Evolutionary conservation across 1,284 basidiomycete species (phyloP), one percentile per base, ranked within the genome.

Genomic region (Wolfiporia cocos): DNA sequence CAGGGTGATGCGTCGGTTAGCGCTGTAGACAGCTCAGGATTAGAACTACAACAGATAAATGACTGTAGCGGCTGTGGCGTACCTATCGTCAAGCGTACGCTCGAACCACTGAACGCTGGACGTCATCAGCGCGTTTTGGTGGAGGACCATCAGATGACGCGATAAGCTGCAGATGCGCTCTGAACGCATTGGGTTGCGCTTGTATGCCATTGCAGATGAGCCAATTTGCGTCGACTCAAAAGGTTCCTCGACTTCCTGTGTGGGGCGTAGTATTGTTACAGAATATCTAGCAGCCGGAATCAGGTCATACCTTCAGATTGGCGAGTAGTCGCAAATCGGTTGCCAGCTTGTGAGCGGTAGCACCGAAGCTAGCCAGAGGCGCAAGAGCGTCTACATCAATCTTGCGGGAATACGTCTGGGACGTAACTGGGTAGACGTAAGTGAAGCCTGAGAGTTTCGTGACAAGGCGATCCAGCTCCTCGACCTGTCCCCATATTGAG

Each of bases 141-240:
- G 92, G 49, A 93, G 74, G 39, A 85, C 81, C 92, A 96, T 91
- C 38, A 97, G 69, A 67, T 96, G 93, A 43, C 96, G 74, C 17
- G 95, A 77, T 34, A 99, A 78, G 55, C 89, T 93, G 73, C 96
- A 99, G 39, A 97, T 88, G 36, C 96, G 87, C 68, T 99, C 96
- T 48, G 82, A 94, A 43, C 96, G 90, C 96, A 99, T 99, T 1
- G 96, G 96, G 68, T 99, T 99, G 48, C 96, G 81, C 72, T 99
- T 99, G 81, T 99, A 99, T 2, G 96, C 95, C 95, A 99, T 99
- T 14, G 94, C 94, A 2, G 88, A 92, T 7, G 86, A 90, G n/a
- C 96, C 96, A 54, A 99, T 99, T 70, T 99, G 96, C 41, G 95
- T 95, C 51, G 92, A 91, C 66, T 99, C 96, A 63, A 99, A 99